These are phyloP conservation scores for Myrmaecium sp. DNA, from an alignment of 2,329 filamentous ascomycete species.

Conservation along the genomic window DNA sequence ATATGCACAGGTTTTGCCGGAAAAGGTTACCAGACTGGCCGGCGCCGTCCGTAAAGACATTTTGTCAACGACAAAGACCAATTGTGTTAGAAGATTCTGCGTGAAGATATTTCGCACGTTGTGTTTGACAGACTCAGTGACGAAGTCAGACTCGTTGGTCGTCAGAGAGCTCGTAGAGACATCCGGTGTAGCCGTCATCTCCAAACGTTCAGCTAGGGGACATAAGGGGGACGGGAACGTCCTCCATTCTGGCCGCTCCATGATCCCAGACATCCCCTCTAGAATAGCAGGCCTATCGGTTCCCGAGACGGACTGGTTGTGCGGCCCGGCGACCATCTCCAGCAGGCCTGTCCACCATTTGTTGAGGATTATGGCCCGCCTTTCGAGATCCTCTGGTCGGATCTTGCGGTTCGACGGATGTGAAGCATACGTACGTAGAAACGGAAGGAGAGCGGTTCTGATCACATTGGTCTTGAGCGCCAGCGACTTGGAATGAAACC, in stretches of 20 bases:
- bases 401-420: constrained; percentile 51
- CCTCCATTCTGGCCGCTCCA: constrained; percentile 82
- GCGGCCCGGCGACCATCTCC: constrained; percentile 62
- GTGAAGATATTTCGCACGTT: constrained; percentile 80
- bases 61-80: constrained; percentile 75
- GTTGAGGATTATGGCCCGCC: constrained; percentile 61
- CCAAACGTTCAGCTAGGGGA: constrained; percentile 39
- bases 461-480: constrained; percentile 61
- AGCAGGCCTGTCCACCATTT: constrained; percentile 81
- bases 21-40: constrained; percentile 56
- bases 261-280: constrained; percentile 63
- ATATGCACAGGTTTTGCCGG: constrained; percentile 79
- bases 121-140: constrained; percentile 64
- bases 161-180: constrained; percentile 43
- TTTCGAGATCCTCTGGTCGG: constrained; percentile 66
- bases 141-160: constrained; percentile 46
- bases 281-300: constrained; percentile 70
- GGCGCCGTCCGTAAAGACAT: constrained; percentile 64
- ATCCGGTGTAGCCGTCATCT: constrained; percentile 25
- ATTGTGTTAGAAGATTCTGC: constrained; percentile 65
- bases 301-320: constrained; percentile 61
- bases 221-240: constrained; percentile 51
- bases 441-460: constrained; percentile 55
- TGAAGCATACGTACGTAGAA: constrained; percentile 51
- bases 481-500: constrained; percentile 57